Conservation (phyloP, 805 yeast genomes). For the Wickerhamomyces xylosicus region DNA sequence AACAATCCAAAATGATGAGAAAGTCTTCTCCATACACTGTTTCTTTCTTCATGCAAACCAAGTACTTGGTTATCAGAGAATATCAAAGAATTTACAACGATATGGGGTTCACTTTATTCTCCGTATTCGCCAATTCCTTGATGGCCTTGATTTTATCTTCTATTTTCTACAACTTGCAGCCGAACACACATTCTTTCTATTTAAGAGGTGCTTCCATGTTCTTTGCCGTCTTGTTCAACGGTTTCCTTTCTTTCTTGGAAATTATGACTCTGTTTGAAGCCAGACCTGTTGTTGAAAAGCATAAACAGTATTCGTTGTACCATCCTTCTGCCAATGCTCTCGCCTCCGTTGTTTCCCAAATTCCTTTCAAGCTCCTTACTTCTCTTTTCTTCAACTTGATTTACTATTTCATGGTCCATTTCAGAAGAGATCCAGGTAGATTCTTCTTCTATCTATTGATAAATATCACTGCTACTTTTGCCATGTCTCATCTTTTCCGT, state of each 20-base stretch:
- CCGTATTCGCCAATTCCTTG: slow-evolving; percentile 31
- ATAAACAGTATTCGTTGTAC: slow-evolving; percentile 44
- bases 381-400: slow-evolving; percentile 37
- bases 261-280: slow-evolving; percentile 24
- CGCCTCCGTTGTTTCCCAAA: slow-evolving; percentile 49
- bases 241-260: slow-evolving; percentile 51
- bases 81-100: slow-evolving; percentile 39
- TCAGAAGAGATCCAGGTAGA: slow-evolving; percentile 40
- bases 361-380: slow-evolving; percentile 37
- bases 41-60: slow-evolving; percentile 41
- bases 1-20: slow-evolving; percentile 37
- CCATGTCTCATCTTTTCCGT: slow-evolving; percentile 52
- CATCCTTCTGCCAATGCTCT: slow-evolving; percentile 58
- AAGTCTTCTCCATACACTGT: slow-evolving; percentile 43
- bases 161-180: slow-evolving; percentile 41
- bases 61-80: slow-evolving; percentile 34
- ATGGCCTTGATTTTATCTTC: slow-evolving; percentile 51
- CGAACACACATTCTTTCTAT: slow-evolving; percentile 36
- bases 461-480: slow-evolving; percentile 31
- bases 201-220: slow-evolving; percentile 56
- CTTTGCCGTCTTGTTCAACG: slow-evolving; percentile 54
- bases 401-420: slow-evolving; percentile 43
- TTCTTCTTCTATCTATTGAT: slow-evolving; percentile 44
- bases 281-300: slow-evolving; percentile 50
- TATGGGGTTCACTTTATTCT: slow-evolving; percentile 32